Base-by-base conservation (phyloP, 768 basidiomycete genomes). In the Rhizopogon vulgaris region DNA sequence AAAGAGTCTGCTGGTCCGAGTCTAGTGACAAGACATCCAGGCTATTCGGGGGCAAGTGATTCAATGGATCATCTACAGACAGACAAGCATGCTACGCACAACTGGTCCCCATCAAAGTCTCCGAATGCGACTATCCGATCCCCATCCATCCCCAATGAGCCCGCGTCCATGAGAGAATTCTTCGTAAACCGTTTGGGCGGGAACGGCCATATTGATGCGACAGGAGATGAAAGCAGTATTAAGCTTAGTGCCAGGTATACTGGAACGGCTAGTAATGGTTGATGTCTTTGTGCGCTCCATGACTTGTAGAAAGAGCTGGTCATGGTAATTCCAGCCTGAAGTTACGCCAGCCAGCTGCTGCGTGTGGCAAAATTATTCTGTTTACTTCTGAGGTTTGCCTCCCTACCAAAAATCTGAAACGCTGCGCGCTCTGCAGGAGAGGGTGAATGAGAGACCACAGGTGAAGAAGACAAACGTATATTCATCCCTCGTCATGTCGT, bases 31-130 rank as follows among this genome's bases (percentile, higher is more conserved):
- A 71, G 3, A 93, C 70, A 69, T 98, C 94, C 56, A 91, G 65
- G 58, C 94, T 96, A 60, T 24, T 49, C 42, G 17, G 38, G 6
- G 30, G 41, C 38, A 25, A 28, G 40, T 46, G 30, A 46, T 48
- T 42, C 28, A 28, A 27, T 17, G 38, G 22, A 38, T 38, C 24
- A 50, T 41, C 27, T 14, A 30, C 25, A 38, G 43, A 30, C 11
- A 6, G 9, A 28, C 38, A 41, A 34, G 27, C 10, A 18, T 9
- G 4, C 53, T 17, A 71, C 90, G 64, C 65, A 96, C 93, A 90
- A 88, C 66, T 97, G 94, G 68, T 98, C 93, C 4, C 90, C 94
- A 66, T 97, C 84, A 68, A 94, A 95, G 72, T 99, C 95, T 30
- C 94, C 96, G 60, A 91, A 90, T 7, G 94, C 94, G 54, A 91